phyloP scores from a whole-genome alignment of 345 rosid species.

The Ceriops tagal region DNA sequence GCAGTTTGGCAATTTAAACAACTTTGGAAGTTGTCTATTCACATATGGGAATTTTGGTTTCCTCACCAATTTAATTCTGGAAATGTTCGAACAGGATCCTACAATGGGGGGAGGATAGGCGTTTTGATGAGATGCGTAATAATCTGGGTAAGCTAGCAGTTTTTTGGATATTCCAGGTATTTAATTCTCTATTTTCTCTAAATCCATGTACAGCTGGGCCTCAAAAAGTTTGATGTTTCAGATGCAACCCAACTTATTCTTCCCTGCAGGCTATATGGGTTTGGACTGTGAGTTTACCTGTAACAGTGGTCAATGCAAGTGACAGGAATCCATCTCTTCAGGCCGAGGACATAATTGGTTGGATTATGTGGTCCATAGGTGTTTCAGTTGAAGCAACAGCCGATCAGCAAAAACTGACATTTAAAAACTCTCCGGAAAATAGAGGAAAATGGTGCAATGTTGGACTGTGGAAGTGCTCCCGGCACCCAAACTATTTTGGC shows the following conservation, averaged over 20 bases:
- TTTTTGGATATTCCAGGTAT: constrained; percentile 88
- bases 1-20: not conserved
- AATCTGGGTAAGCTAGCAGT: constrained; percentile 65
- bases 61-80: not conserved
- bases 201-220: no score
- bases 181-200: constrained; percentile 1
- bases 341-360: constrained; percentile 71
- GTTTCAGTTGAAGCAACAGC: constrained; percentile 59
- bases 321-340: constrained; percentile 55
- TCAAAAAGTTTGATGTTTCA: constrained; percentile 9
- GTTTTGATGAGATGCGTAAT: constrained; percentile 77
- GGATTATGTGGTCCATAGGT: constrained; percentile 80
- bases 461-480: constrained; percentile 81
- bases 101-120: constrained; percentile 94
- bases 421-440: constrained; percentile 73
- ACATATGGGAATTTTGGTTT: no score
- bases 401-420: constrained; percentile 81
- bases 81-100: constrained; percentile 51
- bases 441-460: constrained; percentile 80
- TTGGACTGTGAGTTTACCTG: constrained; percentile 90
- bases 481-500: constrained; percentile 38
- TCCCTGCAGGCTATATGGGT: constrained; percentile 81
- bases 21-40: not conserved
- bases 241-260: not conserved
- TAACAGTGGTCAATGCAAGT: constrained; percentile 82